Base-by-base conservation (phyloP, 1,139 yeast genomes). In the Diutina pseudorugosa region DNA sequence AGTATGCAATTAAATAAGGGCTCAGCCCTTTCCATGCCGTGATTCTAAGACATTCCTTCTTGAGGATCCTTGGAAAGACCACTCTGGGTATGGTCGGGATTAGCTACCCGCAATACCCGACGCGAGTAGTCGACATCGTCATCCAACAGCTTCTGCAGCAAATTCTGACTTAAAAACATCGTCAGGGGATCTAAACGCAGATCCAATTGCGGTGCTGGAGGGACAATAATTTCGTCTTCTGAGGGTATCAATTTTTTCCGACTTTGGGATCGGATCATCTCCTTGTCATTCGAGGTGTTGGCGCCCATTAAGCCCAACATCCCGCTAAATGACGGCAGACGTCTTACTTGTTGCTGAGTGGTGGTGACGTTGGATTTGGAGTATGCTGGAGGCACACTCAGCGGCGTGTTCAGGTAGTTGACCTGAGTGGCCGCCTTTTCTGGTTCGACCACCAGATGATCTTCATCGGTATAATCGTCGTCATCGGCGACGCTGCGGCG, bases 101-200 rank as follows among this genome's bases (percentile, higher is more conserved):
- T 86, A n/a, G 85, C 77, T 40, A 86, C 83, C 53, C 84, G 75
- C 54, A 87, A 69, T 14, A 82, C 84, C 57, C 82, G 76, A 55
- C 95, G 71, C 7, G 88, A 80, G 64, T 86, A 86, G 63, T 86
- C 94, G 55, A 75, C 71, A 57, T 85, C 85, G 63, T 87, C 95
- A 43, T 82, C 85, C 53, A 87, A 68, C n/a, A 87, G 78, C 57
- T 79, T 73, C 54, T 76, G 71, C 20, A 89, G 81, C 54, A 75
- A 77, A 60, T 77, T 79, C 55, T 73, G 75, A 59, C 70, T 81
- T 69, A 76, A 67, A 62, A 82, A 81, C 75, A 84, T 74, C 50
- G 81, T 79, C 41, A 73, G 71, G 2, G 91, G 89, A 58, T 85
- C 91, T 55, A 85, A 65, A 49, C 90, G 71, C 57, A 82, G 82